A percentile compares a stretch with the other conserved stretches of the same genome.
phyloP scores from a whole-genome alignment of 1,284 basidiomycete species.

The Laetiporus sulphureus region DNA sequence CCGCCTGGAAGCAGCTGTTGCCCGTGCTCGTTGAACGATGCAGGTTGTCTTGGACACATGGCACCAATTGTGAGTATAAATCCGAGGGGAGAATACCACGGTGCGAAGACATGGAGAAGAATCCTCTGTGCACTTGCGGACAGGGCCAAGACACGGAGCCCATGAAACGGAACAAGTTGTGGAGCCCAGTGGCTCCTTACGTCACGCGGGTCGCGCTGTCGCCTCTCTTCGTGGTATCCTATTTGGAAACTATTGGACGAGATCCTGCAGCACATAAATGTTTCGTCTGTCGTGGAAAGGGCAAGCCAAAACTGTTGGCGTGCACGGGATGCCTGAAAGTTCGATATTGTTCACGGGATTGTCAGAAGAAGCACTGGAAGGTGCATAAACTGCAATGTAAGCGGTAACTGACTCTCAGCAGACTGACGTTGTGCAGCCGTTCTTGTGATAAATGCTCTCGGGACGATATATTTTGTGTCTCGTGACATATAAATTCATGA shows the following conservation, averaged over 20 bases:
- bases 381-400: slow-evolving; percentile 26
- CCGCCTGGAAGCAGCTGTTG: slow-evolving; percentile 40
- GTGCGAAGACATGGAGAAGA: slow-evolving; percentile 22
- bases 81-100: slow-evolving; percentile 25
- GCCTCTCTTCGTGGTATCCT: slow-evolving; percentile 41
- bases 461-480: no score
- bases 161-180: slow-evolving; percentile 23
- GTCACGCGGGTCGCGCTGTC: slow-evolving; percentile 41
- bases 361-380: slow-evolving; percentile 42
- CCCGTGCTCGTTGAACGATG: slow-evolving; percentile 45
- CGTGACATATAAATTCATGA: no score
- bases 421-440: no score
- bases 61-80: slow-evolving; percentile 37
- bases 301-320: slow-evolving; percentile 21
- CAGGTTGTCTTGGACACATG: slow-evolving; percentile 41
- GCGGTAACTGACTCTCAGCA: not conserved
- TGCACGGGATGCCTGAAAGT: slow-evolving; percentile 33
- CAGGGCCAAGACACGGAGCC: slow-evolving; percentile 32
- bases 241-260: slow-evolving; percentile 31
- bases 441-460: no score
- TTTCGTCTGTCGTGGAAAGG: slow-evolving; percentile 24
- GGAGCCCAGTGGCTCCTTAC: slow-evolving; percentile 30
- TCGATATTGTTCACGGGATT: slow-evolving; percentile 36
- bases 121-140: slow-evolving; percentile 44
- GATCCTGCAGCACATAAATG: slow-evolving; percentile 8